These are phyloP conservation scores for Globisporangium spinosum DNA, from an alignment of 352 stramenopile genomes.

Conservation along the genomic window DNA sequence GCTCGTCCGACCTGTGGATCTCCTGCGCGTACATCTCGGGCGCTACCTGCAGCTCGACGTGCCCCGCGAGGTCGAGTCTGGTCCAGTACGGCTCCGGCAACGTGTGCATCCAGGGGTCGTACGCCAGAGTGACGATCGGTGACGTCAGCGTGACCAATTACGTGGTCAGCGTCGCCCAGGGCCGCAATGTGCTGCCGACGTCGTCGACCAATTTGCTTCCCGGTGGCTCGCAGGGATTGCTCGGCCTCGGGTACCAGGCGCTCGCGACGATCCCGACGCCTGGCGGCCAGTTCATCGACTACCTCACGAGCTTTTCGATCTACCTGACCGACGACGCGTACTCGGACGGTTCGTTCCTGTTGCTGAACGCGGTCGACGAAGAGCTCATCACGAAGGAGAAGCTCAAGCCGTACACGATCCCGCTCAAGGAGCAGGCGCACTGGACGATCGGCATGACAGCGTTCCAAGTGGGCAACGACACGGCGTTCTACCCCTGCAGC, in stretches of 20 bases:
- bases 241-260: conserved; percentile 56
- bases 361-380: conserved; percentile 68
- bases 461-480: conserved; percentile 44
- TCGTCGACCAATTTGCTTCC: conserved; percentile 35
- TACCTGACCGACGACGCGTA: conserved; percentile 46
- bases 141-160: conserved; percentile 41
- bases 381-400: conserved; percentile 42
- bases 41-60: conserved; percentile 39
- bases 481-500: conserved; percentile 38
- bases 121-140: conserved; percentile 42
- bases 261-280: conserved; percentile 48
- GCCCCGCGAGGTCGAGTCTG: conserved; percentile 29
- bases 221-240: conserved; percentile 50
- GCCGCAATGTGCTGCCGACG: conserved; percentile 40
- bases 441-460: conserved; percentile 72
- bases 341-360: conserved; percentile 51
- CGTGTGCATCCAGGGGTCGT: conserved; percentile 54
- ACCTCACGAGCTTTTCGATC: conserved; percentile 66
- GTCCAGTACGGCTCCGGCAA: conserved; percentile 67
- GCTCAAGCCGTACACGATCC: conserved; percentile 39
- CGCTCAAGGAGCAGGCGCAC: conserved; percentile 47
- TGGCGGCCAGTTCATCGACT: conserved; percentile 50
- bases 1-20: conserved; percentile 77
- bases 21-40: conserved; percentile 52
- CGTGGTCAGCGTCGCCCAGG: conserved; percentile 53